Evolutionary conservation across 495 filamentous ascomycete species (phyloP).

Genomic region (Penicillium crystallinum): DNA sequence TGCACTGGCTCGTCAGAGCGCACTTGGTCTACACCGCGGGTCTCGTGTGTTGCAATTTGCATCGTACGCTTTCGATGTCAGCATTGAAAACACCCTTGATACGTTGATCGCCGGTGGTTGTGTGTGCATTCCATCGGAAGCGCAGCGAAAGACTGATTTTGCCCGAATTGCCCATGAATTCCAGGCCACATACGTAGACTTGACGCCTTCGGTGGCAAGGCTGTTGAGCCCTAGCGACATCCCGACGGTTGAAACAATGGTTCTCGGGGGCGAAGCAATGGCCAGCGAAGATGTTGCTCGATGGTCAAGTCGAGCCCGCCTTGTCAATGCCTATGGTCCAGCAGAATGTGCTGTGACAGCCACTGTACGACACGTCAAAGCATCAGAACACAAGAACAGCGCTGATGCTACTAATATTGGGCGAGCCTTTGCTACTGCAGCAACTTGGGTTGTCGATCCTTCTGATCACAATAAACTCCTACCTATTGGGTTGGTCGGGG

Average conservation of each 20-base stretch:
- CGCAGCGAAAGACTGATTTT: not conserved
- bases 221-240: constrained; percentile 29
- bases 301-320: constrained; percentile 10
- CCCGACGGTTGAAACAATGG: constrained; percentile 20
- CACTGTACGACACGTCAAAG: not conserved
- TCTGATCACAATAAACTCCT: constrained; percentile 18
- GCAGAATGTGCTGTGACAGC: constrained; percentile 28
- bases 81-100: constrained; percentile 26
- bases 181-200: not conserved
- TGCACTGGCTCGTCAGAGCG: not conserved
- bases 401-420: constrained; percentile 12
- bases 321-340: constrained; percentile 33
- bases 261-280: constrained; percentile 21
- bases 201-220: constrained; percentile 29
- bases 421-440: not conserved
- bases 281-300: constrained; percentile 7
- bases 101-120: constrained; percentile 30
- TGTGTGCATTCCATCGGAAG: constrained; percentile 24
- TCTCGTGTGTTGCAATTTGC: constrained; percentile 55
- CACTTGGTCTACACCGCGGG: not conserved
- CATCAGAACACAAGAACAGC: constrained; percentile 25
- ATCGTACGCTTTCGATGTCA: constrained; percentile 30
- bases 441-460: not conserved
- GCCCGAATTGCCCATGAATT: not conserved
- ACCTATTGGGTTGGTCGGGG: constrained; percentile 42